Conservation (phyloP, 2,329 filamentous ascomycete genomes). For the Gaeumannomyces sp. region DNA sequence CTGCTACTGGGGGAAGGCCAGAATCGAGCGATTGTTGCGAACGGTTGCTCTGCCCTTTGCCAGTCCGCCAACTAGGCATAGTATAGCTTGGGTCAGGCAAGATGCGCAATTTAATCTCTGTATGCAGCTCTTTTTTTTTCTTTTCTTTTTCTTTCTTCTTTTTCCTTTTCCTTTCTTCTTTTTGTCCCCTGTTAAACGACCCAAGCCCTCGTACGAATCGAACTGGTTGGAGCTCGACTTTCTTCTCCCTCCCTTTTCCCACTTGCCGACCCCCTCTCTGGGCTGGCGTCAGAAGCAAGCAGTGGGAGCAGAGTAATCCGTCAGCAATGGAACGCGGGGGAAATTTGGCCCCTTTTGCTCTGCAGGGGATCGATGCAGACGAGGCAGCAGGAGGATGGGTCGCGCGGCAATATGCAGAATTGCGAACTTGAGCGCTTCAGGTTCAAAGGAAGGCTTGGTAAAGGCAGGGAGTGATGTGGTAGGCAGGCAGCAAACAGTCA, state of each 20-base stretch:
- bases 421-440: not conserved
- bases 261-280: not conserved
- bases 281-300: not conserved
- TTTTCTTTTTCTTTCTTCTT: not conserved
- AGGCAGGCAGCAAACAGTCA: no score
- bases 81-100: not conserved
- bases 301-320: not conserved
- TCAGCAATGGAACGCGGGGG: not conserved
- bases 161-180: constrained; percentile 18
- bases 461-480: not conserved
- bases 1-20: not conserved
- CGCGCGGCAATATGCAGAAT: not conserved
- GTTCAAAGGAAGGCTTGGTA: not conserved
- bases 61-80: constrained; percentile 51
- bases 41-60: constrained; percentile 46
- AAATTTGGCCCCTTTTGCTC: not conserved
- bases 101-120: not conserved
- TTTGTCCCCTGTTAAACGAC: not conserved
- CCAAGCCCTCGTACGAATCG: not conserved
- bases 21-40: constrained; percentile 33
- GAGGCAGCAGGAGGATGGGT: not conserved
- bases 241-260: not conserved
- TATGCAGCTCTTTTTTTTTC: constrained; percentile 18
- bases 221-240: not conserved
- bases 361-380: not conserved